Conservation (phyloP, 306 rosid species). For the Hippophae rhamnoides region DNA sequence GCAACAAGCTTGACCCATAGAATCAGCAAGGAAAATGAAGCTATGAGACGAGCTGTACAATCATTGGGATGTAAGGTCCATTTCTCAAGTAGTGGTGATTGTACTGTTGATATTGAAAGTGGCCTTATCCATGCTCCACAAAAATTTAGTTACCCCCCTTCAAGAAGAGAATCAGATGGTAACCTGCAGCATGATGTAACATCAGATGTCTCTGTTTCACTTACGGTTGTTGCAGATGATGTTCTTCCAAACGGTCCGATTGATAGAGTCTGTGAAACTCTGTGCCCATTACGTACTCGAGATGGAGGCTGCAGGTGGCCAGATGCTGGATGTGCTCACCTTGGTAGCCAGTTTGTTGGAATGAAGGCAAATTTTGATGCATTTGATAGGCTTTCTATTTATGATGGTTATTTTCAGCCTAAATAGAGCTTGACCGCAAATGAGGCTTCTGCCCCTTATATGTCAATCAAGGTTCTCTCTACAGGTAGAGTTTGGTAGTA, state of each 20-base stretch:
- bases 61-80: conserved; percentile 82
- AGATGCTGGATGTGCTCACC: conserved; percentile 73
- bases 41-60: conserved; percentile 76
- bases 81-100: conserved; percentile 59
- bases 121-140: conserved; percentile 27
- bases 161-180: conserved; percentile 34
- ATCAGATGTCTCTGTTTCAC: conserved; percentile 41
- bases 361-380: conserved; percentile 91
- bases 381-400: conserved; percentile 64
- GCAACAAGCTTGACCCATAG: conserved; percentile 43
- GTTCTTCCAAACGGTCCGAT: conserved; percentile 26
- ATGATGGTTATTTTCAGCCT: conserved; percentile 70
- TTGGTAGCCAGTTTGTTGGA: conserved; percentile 78
- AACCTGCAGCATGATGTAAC: conserved; percentile 28
- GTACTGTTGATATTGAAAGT: conserved; percentile 57
- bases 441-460: neutral
- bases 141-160: conserved; percentile 22
- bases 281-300: conserved; percentile 61
- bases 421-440: conserved; percentile 16
- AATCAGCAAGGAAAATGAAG: conserved; percentile 57
- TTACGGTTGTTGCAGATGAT: conserved; percentile 32
- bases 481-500: neutral
- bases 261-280: conserved; percentile 52
- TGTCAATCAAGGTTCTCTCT: neutral
- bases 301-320: conserved; percentile 94